These are phyloP conservation scores for Epichloe elymi DNA, from an alignment of 2,329 filamentous ascomycete species.

Conservation along the genomic window DNA sequence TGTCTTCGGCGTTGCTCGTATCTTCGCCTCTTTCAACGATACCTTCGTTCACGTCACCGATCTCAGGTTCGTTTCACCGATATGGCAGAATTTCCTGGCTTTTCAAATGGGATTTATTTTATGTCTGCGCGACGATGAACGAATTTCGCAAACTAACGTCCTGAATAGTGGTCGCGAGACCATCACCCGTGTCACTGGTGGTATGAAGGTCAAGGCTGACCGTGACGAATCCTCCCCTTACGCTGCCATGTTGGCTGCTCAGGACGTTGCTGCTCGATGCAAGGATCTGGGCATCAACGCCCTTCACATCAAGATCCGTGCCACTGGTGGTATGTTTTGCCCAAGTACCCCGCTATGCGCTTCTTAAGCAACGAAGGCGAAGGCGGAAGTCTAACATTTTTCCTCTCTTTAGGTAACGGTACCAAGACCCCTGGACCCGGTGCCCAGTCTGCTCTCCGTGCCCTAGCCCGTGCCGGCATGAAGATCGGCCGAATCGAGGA, in stretches of 20 bases:
- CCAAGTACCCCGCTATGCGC: background rate
- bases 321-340: constrained; percentile 70
- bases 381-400: background rate
- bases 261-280: constrained; percentile 86
- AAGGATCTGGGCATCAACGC: constrained; percentile 67
- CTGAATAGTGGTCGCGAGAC: constrained; percentile 88
- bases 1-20: constrained; percentile 95
- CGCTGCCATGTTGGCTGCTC: constrained; percentile 99
- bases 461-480: constrained; percentile 97
- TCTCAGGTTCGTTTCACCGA: constrained; percentile 58
- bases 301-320: constrained; percentile 99
- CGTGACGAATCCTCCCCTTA: constrained; percentile 99
- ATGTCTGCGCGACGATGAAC: background rate
- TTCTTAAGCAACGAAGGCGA: background rate
- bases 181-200: constrained; percentile 98
- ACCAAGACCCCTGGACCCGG: constrained; percentile 99
- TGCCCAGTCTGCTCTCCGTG: constrained; percentile 97
- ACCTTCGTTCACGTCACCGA: constrained; percentile 98
- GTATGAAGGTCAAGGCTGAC: constrained; percentile 99
- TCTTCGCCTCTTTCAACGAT: constrained; percentile 88
- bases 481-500: constrained; percentile 99
- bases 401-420: constrained; percentile 58
- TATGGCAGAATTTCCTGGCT: background rate
- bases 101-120: background rate
- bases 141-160: constrained; percentile 1